Evolutionary conservation across 495 filamentous ascomycete species (phyloP), one percentile per base, ranked within the genome.

Genomic region (Tuber microsphaerosporum): DNA sequence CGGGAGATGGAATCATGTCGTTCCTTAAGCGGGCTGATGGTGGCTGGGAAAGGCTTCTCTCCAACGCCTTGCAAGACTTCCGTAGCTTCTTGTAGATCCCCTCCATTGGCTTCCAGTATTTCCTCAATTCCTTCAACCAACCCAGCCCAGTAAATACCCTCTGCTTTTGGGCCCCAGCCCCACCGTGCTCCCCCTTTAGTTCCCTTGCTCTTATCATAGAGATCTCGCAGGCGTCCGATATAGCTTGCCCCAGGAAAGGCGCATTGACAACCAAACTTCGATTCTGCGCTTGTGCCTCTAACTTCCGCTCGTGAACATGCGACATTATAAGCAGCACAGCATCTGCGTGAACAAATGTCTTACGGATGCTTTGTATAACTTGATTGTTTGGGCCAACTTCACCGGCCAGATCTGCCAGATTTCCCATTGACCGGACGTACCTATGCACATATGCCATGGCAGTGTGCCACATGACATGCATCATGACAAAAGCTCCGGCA

Each of bases 381-480:
- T 73, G 69, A 16, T 76, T 68, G 19, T 31, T 51, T 31, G 71
- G 44, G 51, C 31, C 70, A 26, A 75, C 71, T 42, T 81, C 70
- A 39, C 39, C 72, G 31, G 48, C 42, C 20, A 44, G 68, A n/a
- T 75, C 76, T 12, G 44, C 51, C 16, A 71, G 75, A 34, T 73
- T 44, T n/a, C 74, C 72, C 71, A 81, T 76, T 37, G 77, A 77
- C 41, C 79, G 81, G 34, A 83, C 79, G 76, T 83, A 83, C 46
- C 81, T 83, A 68, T 83, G 76, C 45, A 83, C 81, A 70, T 83
- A 83, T 42, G 79, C 79, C 79, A 82, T 82, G 43, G 81, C 74
- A 39, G 79, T 83, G 75, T 83, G 81, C 79, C 77, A 83, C 81
- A 83, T 83, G 46, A 83, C 81, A 68, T 83, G 81, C 81, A 83